Evolutionary conservation across 257 asterid species (phyloP), one percentile per base, ranked within the genome.

Genomic region (Craterostigma plantagineum): DNA sequence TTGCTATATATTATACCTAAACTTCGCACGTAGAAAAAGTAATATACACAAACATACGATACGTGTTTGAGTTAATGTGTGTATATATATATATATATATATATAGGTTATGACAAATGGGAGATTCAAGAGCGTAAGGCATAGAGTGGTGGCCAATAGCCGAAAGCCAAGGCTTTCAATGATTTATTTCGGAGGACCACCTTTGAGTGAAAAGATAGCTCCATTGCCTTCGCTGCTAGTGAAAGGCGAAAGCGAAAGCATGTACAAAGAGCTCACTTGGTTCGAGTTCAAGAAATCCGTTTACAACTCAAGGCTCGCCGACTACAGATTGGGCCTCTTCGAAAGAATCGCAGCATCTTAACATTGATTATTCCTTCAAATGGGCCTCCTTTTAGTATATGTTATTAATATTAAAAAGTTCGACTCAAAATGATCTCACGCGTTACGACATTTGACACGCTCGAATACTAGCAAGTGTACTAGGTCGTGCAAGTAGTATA

Each of bases 201-300:
- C 80, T 23, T 39, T 67, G 63, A 45, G 34, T 9, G 62, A 61
- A 50, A 72, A 54, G 68, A 72, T 79, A 8, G 43, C 45, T 14
- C 76, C 92, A n/a, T 34, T 70, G 18, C 0, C 17, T 3, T 41
- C 45, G 2, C 16, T 74, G 23, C 61, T 75, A 80, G 72, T 63
- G 40, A 59, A 60, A 8, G 92, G 72, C 0, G 92, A 79, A 48
- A 23, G 30, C 30, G 71, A 69, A 27, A 58, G 64, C 44, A 17
- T 66, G 73, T 78, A 78, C 52, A 62, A 62, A 49, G 85, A 78
- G 9, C 72, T 68, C 74, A 78, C 92, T 23, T 78, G 92, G 92
- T 39, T 40, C 18, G 81, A 79, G 35, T 79, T 69, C 66, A 79
- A 75, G 68, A 69, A 58, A 33, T 64, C 82, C 2, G 77, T 77